Base-by-base conservation (phyloP, 805 yeast species). In the Jamesozyma jinghongensis region DNA sequence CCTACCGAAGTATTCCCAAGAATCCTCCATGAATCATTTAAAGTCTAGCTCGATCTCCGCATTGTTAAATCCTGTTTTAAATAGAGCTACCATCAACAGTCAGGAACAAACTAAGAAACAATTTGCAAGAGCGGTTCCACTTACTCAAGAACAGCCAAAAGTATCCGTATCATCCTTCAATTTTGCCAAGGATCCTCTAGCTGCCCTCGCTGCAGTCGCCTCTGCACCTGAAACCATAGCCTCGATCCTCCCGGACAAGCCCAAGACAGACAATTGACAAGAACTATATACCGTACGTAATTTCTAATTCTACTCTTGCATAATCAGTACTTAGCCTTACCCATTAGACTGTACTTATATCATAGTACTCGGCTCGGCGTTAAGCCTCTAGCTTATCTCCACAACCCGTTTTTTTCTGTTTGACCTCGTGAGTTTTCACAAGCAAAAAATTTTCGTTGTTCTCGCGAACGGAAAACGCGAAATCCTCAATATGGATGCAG, bases 161-260 rank as follows among this genome's bases (percentile, higher is more conserved):
- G 29, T 8, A 7, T 34, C 13, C 8, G 19, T 17, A 16, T 16
- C 19, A 14, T 18, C 34, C 17, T 39, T 48, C 40, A 57, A 57
- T 37, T 61, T 61, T 38, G 53, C 59, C 7, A 53, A 52, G 39
- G 65, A 62, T 38, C 67, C 67, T 5, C 38, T 62, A 32, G 65
- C 65, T 25, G 66, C 65, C 2, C 45, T 62, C 12, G 67, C 67
- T 2, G 67, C 67, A 1, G 54, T 62, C 8, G 67, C 67, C 8
- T 62, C 67, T 3, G 62, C 63, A 10, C 55, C 61, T 13, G 59
- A 56, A 37, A 50, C 51, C 13, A 42, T 54, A 32, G 44, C 49
- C 5, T 41, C 51, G 2, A 40, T 45, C 12, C 19, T 42, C 2
- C 40, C 51, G 4, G 22, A 25, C 16, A 16, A 29, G 10, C 31